These are phyloP conservation scores for Lepidium africanum DNA, from an alignment of 345 rosid genomes.

Conservation along the genomic window DNA sequence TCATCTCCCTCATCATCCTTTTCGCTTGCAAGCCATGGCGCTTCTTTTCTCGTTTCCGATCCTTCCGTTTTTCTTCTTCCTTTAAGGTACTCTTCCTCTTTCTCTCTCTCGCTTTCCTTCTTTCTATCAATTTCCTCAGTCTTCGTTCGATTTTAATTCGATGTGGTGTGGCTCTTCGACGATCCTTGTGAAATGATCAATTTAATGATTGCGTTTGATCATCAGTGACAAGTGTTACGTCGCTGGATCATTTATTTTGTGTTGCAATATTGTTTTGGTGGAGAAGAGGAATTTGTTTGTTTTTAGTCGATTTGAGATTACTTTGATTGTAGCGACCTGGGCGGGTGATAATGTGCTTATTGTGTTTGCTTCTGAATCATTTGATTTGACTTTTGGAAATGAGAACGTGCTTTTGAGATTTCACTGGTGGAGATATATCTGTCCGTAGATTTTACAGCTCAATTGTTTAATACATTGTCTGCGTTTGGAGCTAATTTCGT, in stretches of 20 bases:
- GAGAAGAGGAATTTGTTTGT: neutral
- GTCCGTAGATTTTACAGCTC: neutral
- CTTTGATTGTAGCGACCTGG: neutral
- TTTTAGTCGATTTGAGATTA: neutral
- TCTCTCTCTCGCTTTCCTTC: neutral
- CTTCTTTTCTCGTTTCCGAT: constrained; percentile 40
- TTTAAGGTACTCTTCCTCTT: constrained; percentile 44
- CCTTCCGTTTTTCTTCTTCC: constrained; percentile 36
- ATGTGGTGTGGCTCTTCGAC: neutral
- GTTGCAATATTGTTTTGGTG: neutral
- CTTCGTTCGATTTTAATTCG: neutral
- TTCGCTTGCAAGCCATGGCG: constrained; percentile 94
- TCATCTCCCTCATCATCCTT: constrained; percentile 59
- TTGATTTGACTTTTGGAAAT: constrained; percentile 4
- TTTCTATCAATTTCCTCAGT: neutral
- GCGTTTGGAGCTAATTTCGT: neutral
- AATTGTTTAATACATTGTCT: neutral
- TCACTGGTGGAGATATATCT: neutral
- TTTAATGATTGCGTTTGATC: constrained; percentile 3
- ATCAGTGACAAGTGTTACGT: neutral
- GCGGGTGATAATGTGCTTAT: neutral
- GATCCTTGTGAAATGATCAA: neutral
- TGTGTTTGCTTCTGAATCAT: neutral
- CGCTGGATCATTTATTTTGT: constrained; percentile 8
- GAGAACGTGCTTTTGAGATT: constrained; percentile 2